A percentile compares a stretch with the other conserved stretches of the same genome.
Evolutionary conservation across 805 yeast species (phyloP).

Genomic region (Ogataea methylovora): DNA sequence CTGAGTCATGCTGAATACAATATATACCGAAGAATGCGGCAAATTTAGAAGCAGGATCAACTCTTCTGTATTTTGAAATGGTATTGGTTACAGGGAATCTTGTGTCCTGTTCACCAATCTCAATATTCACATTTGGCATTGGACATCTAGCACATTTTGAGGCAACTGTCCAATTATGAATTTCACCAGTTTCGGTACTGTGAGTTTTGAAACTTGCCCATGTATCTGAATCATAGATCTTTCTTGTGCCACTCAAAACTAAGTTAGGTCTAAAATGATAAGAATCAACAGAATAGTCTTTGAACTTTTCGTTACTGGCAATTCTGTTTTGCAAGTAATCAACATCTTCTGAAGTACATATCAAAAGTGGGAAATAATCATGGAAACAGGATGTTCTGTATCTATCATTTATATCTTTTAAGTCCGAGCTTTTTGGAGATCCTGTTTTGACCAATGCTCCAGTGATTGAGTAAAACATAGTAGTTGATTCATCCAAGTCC

Average conservation of each 20-base stretch:
- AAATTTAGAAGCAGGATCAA: conserved; percentile 18
- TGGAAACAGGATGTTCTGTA: conserved; percentile 18
- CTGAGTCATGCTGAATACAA: conserved; percentile 6
- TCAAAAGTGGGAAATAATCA: conserved; percentile 23
- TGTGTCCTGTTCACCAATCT: conserved; percentile 15
- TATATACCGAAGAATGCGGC: conserved; percentile 21
- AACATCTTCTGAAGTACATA: conserved; percentile 18
- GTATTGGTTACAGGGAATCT: conserved; percentile 15
- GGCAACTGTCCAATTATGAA: conserved; percentile 14
- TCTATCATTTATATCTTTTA: neutral
- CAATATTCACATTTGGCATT: conserved; percentile 18
- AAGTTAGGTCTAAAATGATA: conserved; percentile 22
- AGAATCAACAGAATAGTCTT: conserved; percentile 6
- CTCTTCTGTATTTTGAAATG: conserved; percentile 20
- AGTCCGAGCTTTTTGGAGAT: conserved; percentile 9
- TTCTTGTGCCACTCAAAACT: conserved; percentile 11
- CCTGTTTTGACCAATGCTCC: conserved; percentile 22
- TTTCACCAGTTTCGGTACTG: conserved; percentile 1
- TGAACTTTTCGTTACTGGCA: conserved; percentile 9
- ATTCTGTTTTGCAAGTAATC: conserved; percentile 9
- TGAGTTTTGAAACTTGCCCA: conserved; percentile 16
- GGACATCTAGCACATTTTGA: conserved; percentile 23
- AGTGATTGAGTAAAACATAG: conserved; percentile 15
- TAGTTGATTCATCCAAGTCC: conserved; percentile 13
- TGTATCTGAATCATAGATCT: conserved; percentile 19